These are phyloP conservation scores for Chrysoporthe puriensis DNA, from an alignment of 2,329 filamentous ascomycete species.

Conservation along the genomic window DNA sequence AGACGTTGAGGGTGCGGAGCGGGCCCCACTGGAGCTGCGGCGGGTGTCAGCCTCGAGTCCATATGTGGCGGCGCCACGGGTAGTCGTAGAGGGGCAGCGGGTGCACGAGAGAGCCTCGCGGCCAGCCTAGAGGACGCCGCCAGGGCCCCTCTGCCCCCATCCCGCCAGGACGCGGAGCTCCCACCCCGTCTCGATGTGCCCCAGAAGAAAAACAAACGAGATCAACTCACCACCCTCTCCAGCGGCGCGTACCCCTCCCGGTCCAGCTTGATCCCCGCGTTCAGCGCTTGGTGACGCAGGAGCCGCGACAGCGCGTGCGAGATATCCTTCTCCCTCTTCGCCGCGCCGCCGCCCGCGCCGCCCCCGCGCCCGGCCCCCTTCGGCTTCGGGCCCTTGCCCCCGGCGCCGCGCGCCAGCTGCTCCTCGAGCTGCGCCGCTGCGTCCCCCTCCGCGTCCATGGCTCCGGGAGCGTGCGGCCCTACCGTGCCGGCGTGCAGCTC, in stretches of 20 bases:
- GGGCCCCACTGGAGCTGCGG: slow-evolving; percentile 57
- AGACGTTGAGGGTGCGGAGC: slow-evolving; percentile 71
- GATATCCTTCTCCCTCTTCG: slow-evolving; percentile 50
- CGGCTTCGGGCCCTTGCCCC: background rate
- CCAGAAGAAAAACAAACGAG: too few relatives aligned
- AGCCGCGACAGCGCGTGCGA: slow-evolving; percentile 59
- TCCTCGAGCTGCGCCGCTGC: slow-evolving; percentile 30
- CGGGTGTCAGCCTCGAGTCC: background rate
- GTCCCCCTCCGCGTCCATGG: slow-evolving; percentile 26
- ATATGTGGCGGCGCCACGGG: background rate
- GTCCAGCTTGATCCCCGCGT: slow-evolving; percentile 61
- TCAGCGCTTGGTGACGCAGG: slow-evolving; percentile 59
- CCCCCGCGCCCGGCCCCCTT: slow-evolving; percentile 18
- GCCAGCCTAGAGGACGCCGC: too few relatives aligned
- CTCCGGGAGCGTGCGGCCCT: background rate
- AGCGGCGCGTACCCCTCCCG: slow-evolving; percentile 62
- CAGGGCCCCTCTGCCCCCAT: background rate
- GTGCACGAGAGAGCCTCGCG: too few relatives aligned
- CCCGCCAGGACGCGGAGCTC: too few relatives aligned
- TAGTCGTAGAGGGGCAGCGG: background rate
- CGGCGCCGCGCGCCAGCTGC: slow-evolving; percentile 5
- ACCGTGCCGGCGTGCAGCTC: background rate
- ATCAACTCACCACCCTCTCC: slow-evolving; percentile 61
- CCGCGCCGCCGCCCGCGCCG: slow-evolving; percentile 34
- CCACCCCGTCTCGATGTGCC: too few relatives aligned